phyloP scores from a whole-genome alignment of 768 basidiomycete species.

The Podaxis sp. region DNA sequence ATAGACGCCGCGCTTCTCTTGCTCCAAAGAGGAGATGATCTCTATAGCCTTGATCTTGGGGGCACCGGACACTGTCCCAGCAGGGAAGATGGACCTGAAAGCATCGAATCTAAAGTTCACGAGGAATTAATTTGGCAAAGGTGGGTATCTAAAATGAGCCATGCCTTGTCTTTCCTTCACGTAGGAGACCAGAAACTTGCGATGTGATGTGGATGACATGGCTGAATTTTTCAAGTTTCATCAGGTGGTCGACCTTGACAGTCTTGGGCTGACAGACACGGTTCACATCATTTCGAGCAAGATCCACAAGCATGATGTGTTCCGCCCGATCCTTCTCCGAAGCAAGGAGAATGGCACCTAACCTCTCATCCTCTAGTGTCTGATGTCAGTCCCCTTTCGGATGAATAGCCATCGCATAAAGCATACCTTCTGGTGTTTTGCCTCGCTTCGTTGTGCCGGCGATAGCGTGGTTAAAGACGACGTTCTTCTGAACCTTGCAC shows the following conservation, averaged over 20 bases:
- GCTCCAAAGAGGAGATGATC: slow-evolving; percentile 81
- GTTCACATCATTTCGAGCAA: slow-evolving; percentile 98
- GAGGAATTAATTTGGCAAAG: slow-evolving; percentile 8
- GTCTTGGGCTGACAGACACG: slow-evolving; percentile 93
- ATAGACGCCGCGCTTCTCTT: slow-evolving; percentile 90
- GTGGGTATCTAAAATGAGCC: neutral
- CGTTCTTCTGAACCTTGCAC: slow-evolving; percentile 90
- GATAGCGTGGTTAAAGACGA: slow-evolving; percentile 97
- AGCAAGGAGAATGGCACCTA: slow-evolving; percentile 70
- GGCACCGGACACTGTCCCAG: slow-evolving; percentile 97
- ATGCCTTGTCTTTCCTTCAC: slow-evolving; percentile 82
- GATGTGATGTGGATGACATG: slow-evolving; percentile 98
- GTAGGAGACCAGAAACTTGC: slow-evolving; percentile 84
- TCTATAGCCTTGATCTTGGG: slow-evolving; percentile 99
- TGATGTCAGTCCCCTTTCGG: slow-evolving; percentile 13
- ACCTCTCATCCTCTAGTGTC: slow-evolving; percentile 80
- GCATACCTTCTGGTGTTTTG: slow-evolving; percentile 77
- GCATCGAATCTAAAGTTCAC: slow-evolving; percentile 78
- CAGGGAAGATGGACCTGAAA: slow-evolving; percentile 98
- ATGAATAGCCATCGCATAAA: neutral
- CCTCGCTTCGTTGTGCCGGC: slow-evolving; percentile 93
- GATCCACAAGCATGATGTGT: slow-evolving; percentile 98
- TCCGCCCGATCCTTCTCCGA: slow-evolving; percentile 97
- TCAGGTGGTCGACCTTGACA: slow-evolving; percentile 93
- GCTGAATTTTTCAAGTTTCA: slow-evolving; percentile 92